Conservation (phyloP, 441 rosid species). For the Populus hybrid region DNA sequence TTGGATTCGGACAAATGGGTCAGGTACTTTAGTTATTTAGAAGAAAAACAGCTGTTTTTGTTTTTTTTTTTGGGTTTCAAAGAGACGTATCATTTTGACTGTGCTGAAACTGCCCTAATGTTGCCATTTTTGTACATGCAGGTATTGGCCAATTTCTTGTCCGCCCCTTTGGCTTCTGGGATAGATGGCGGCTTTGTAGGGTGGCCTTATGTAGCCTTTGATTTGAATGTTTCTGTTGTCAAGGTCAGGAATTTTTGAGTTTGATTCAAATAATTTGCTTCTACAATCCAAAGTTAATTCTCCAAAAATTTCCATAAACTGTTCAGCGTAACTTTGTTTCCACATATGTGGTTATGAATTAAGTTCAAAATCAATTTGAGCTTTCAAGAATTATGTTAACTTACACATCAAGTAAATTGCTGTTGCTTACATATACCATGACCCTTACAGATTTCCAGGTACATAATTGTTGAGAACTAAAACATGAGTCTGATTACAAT, state of each 20-base stretch:
- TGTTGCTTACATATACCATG: background rate
- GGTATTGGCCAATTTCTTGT: constrained; percentile 92
- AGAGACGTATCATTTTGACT: background rate
- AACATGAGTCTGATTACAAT: background rate
- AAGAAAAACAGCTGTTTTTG: background rate
- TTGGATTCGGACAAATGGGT: constrained; percentile 97
- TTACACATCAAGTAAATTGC: background rate
- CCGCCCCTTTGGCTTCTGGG: constrained; percentile 77
- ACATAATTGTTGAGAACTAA: background rate
- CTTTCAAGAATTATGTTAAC: background rate
- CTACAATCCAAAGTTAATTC: background rate
- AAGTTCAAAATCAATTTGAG: background rate
- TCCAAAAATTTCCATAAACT: background rate
- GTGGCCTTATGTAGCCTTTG: constrained; percentile 89
- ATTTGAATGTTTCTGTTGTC: constrained; percentile 83
- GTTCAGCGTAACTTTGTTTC: background rate
- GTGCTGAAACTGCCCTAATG: background rate
- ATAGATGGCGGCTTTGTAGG: constrained; percentile 53
- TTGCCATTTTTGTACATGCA: constrained; percentile 31
- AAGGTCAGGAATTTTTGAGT: constrained; percentile 46
- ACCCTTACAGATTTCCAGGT: background rate
- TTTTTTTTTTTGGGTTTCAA: background rate
- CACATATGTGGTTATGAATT: background rate
- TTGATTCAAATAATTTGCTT: background rate
- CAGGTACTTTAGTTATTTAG: constrained; percentile 47